Evolutionary conservation across 2,329 filamentous ascomycete species (phyloP).

Genomic region (Aspergillus amoenus): DNA sequence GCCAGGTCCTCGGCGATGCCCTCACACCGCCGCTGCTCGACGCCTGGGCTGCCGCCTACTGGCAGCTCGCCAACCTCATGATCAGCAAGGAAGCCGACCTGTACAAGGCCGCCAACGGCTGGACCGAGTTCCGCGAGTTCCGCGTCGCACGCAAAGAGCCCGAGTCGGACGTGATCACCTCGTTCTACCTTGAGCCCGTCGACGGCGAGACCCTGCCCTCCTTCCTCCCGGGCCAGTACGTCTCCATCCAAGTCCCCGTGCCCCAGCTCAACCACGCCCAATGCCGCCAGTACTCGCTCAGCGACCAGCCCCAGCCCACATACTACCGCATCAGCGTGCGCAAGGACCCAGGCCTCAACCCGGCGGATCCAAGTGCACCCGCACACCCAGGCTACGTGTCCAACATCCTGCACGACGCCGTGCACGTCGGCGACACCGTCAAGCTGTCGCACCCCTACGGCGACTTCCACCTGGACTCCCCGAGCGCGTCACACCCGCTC

Average conservation of each 20-base stretch:
- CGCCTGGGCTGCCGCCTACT: conserved; percentile 72
- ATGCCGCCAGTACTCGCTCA: conserved; percentile 71
- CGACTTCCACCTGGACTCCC: conserved; percentile 55
- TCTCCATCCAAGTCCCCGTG: conserved; percentile 62
- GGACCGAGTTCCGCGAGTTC: conserved; percentile 69
- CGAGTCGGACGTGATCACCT: conserved; percentile 68
- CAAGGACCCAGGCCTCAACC: conserved; percentile 58
- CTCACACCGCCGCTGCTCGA: conserved; percentile 64
- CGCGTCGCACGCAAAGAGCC: conserved; percentile 62
- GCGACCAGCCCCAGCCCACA: conserved; percentile 60
- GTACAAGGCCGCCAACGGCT: conserved; percentile 61
- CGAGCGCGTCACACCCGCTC: conserved; percentile 47
- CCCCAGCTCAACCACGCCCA: conserved; percentile 62
- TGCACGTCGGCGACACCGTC: conserved; percentile 61
- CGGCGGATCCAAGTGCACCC: conserved; percentile 45
- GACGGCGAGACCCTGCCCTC: conserved; percentile 61
- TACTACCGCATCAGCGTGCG: conserved; percentile 73
- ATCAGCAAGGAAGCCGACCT: conserved; percentile 65
- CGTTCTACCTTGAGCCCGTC: conserved; percentile 66
- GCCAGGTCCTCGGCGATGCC: conserved; percentile 64
- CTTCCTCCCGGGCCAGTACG: conserved; percentile 71
- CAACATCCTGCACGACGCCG: conserved; percentile 65
- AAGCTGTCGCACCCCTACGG: conserved; percentile 67
- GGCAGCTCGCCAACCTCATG: conserved; percentile 70
- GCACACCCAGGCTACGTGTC: conserved; percentile 65